phyloP scores from a whole-genome alignment of 768 basidiomycete species.

The Glaciozyma antarctica region DNA sequence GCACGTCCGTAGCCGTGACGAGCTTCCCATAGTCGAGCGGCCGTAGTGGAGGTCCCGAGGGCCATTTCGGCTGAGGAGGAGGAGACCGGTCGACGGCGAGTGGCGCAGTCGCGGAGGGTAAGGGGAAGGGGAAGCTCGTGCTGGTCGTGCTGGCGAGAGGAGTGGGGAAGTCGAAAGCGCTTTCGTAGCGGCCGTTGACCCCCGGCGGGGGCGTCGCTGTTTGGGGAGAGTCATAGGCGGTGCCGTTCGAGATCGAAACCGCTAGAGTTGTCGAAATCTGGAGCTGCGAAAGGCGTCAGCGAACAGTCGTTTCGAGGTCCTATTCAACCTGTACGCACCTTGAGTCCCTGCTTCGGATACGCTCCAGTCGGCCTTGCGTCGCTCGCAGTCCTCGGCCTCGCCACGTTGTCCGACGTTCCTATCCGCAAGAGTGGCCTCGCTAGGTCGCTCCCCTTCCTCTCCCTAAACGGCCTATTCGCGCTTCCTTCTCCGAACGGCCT shows the following conservation, averaged over 20 bases:
- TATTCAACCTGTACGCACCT: background rate
- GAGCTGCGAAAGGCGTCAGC: too few relatives aligned
- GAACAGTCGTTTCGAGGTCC: background rate
- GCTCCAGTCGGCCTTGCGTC: background rate
- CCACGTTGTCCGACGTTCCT: background rate
- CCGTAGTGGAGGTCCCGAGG: slow-evolving; percentile 41
- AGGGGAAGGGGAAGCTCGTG: background rate
- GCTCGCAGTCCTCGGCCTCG: slow-evolving; percentile 1
- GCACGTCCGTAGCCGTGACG: slow-evolving; percentile 52
- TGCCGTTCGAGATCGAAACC: background rate
- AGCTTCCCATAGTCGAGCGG: slow-evolving; percentile 61
- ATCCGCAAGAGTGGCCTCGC: background rate
- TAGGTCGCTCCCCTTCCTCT: background rate
- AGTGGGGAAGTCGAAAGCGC: background rate
- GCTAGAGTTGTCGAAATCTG: slow-evolving; percentile 13
- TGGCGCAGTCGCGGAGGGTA: background rate
- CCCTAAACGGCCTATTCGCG: slow-evolving; percentile 3
- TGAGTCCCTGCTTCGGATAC: slow-evolving; percentile 1
- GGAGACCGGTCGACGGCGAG: background rate
- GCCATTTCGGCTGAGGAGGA: background rate
- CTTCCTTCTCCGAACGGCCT: background rate
- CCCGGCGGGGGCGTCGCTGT: background rate
- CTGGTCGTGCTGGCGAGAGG: background rate
- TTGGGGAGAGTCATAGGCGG: background rate
- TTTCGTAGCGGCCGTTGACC: background rate